phyloP scores from a whole-genome alignment of 805 yeast genomes.

The Candida coquimbonensis region DNA sequence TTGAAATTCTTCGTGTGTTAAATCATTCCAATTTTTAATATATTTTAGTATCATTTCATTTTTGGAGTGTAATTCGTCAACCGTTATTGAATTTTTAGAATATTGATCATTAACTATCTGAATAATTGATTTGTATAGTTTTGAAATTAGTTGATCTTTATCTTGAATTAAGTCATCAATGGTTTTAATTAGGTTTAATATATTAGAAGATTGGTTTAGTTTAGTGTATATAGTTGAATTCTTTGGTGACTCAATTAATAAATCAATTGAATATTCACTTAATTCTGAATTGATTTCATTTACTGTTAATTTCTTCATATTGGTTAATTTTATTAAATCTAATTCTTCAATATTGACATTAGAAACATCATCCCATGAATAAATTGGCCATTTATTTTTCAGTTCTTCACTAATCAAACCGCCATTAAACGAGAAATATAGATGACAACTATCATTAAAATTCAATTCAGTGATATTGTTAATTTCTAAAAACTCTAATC shows the following conservation, averaged over 20 bases:
- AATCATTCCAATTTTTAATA: conserved; percentile 24
- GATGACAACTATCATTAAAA: conserved; percentile 24
- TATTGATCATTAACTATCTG: conserved; percentile 14
- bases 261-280: conserved; percentile 17
- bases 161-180: conserved; percentile 12
- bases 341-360: background rate
- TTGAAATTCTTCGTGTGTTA: conserved; percentile 26
- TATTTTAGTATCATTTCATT: conserved; percentile 13
- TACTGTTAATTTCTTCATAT: conserved; percentile 3
- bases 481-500: conserved; percentile 24
- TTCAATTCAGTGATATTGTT: background rate
- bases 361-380: conserved; percentile 11
- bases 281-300: conserved; percentile 22
- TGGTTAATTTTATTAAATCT: conserved; percentile 3
- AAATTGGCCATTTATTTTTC: conserved; percentile 16
- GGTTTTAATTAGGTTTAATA: conserved; percentile 11
- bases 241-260: conserved; percentile 23
- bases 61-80: conserved; percentile 12
- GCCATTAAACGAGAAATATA: conserved; percentile 21
- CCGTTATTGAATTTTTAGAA: conserved; percentile 14
- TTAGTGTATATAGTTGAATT: conserved; percentile 23
- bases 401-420: conserved; percentile 5
- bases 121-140: conserved; percentile 12
- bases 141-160: conserved; percentile 12
- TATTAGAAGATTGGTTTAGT: conserved; percentile 19